Base-by-base conservation (phyloP, 2,329 filamentous ascomycete genomes). In the Falciphora oryzae region DNA sequence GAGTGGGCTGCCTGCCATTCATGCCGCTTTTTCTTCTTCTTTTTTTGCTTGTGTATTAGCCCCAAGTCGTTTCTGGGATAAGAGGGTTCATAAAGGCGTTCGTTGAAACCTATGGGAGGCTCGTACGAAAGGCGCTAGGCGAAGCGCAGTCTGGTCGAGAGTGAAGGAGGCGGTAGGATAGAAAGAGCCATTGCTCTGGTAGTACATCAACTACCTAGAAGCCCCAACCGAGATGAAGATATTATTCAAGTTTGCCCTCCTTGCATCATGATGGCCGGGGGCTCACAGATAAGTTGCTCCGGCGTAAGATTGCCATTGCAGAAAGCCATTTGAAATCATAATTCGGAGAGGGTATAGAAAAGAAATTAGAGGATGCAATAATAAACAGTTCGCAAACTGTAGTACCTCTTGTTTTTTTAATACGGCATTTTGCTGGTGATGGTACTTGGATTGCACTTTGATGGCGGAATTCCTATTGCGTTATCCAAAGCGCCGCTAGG, bases 31-130 rank as follows among this genome's bases (percentile, higher is more conserved):
- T n/a, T 11, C n/a, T n/a, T n/a, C 14, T 13, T 53, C 7, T 14
- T 50, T 13, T 53, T 53, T 53, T 22, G 18, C n/a, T 53, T 22
- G 22, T 53, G 44, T 53, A n/a, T 53, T 53, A 53, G 44, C 44
- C 38, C 44, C 44, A 53, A 53, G 44, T 53, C 44, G 44, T 53
- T 53, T n/a, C 44, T n/a, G 44, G 44, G 44, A n/a, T 53, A 53
- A n/a, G 44, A 53, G 44, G 44, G 44, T n/a, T 53, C 44, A 53
- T 53, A 53, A 53, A 53, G 44, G 44, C 44, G 44, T 53, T 53
- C 44, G 44, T 53, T 7, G n/a, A 53, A 53, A 53, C 44, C 44
- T 53, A n/a, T 11, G 18, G 44, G 44, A 53, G 44, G 16, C 22
- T 53, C 44, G 44, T 11, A n/a, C 44, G 18, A n/a, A n/a, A 7